A percentile compares a stretch with the other conserved stretches of the same genome.
phyloP scores from a whole-genome alignment of 2,329 filamentous ascomycete genomes.

The Aspergillus candidus region DNA sequence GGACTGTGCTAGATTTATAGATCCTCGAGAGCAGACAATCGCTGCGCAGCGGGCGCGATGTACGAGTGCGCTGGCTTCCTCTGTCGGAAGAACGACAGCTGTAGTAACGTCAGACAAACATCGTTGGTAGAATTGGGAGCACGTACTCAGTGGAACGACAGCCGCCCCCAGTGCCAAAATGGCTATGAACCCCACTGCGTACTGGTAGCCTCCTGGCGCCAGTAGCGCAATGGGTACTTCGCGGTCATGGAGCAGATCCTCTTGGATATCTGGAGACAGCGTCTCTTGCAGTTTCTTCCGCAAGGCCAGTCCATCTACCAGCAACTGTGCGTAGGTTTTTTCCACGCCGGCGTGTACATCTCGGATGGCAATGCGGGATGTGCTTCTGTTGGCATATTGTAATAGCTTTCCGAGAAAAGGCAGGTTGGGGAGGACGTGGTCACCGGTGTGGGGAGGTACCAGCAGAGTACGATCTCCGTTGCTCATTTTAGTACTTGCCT shows the following conservation, averaged over 20 bases:
- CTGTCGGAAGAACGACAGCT: conserved; percentile 23
- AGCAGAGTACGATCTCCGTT: conserved; percentile 17
- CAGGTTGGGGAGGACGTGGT: conserved; percentile 27
- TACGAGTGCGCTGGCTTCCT: conserved; percentile 30
- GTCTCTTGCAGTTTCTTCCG: conserved; percentile 16
- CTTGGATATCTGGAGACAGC: conserved; percentile 11
- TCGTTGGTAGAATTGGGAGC: background rate
- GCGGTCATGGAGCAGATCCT: conserved; percentile 19
- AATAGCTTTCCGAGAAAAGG: conserved; percentile 29
- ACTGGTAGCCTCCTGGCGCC: conserved; percentile 33
- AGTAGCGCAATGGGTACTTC: conserved; percentile 31
- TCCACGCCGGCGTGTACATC: conserved; percentile 29
- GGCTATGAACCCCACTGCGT: conserved; percentile 30
- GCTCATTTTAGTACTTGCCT: too few species aligned
- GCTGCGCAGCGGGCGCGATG: conserved; percentile 15
- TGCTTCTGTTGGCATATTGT: conserved; percentile 23
- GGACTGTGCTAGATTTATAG: too few species aligned
- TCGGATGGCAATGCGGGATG: conserved; percentile 22
- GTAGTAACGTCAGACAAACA: background rate
- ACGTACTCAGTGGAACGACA: conserved; percentile 29
- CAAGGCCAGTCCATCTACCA: conserved; percentile 28
- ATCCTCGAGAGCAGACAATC: conserved; percentile 15
- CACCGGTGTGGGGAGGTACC: conserved; percentile 18
- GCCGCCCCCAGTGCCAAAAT: conserved; percentile 30
- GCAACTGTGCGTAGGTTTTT: conserved; percentile 27